Evolutionary conservation across 805 yeast species (phyloP), one percentile per base, ranked within the genome.

Genomic region (Candida tibetensis): DNA sequence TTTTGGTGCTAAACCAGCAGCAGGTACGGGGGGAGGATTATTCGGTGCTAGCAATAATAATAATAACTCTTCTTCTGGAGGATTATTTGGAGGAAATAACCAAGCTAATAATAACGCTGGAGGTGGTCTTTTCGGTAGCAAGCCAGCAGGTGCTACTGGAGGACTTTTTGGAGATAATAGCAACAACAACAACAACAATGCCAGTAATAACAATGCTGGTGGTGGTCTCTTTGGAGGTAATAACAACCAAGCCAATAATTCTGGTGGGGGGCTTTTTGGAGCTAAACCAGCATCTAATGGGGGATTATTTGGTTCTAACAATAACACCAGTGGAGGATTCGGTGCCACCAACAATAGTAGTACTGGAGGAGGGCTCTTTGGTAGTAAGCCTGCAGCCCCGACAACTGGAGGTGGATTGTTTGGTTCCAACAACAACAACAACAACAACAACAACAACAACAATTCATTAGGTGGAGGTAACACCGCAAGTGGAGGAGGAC

Each of bases 251-350:
- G 17, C 42, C 22, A 50, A 45, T 36, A 38, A 27, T 12, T 34
- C 45, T 32, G 27, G 13, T 16, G 59, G 60, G 3, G 61, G 58
- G 3, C 31, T 52, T 2, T 55, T 55, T 38, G 60, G 62, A 7
- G 37, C 39, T 16, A 40, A 36, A 25, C 39, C 36, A 62, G 55
- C 40, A 46, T 52, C 66, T 18, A 75, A 76, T 27, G 78, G 74
- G 33, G 60, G 74, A 19, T 52, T 72, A 22, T 74, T 76, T 53
- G 77, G 78, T 17, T 37, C 52, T 14, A 58, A 45, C 45, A 51
- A 44, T 30, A 32, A 47, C 22, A 18, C 48, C 19, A 31, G 43
- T 16, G 52, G 53, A 12, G 57, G 57, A 3, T 39, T 54, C 22
- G 66, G 66, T 14, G 57, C 53, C 28, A 51, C 52, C 8, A 46